A percentile compares a stretch with the other conserved stretches of the same genome.
Conservation (phyloP, 179 eudicot genomes). For the Sideroxylon spinosum region DNA sequence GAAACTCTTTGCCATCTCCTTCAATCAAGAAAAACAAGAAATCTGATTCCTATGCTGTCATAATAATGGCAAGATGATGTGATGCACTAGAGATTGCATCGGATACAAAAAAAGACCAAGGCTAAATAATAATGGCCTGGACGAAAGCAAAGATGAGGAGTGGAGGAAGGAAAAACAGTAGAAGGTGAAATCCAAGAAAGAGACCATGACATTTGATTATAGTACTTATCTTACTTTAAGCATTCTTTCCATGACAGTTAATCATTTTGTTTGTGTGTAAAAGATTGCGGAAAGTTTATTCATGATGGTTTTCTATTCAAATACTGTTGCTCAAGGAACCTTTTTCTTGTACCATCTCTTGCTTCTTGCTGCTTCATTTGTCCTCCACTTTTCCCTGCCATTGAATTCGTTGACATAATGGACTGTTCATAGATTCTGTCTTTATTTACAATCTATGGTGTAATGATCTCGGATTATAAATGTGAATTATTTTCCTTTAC, state of each 20-base stretch:
- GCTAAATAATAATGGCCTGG: neutral
- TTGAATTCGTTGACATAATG: neutral
- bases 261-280: neutral
- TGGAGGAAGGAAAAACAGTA: neutral
- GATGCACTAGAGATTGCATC: neutral
- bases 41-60: neutral
- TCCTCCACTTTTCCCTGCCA: neutral
- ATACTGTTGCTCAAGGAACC: neutral
- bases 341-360: constrained; percentile 10
- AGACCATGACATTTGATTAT: neutral
- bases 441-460: neutral
- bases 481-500: neutral
- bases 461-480: neutral
- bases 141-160: neutral
- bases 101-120: neutral
- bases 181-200: neutral
- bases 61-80: neutral
- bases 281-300: neutral
- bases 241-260: neutral
- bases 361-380: neutral
- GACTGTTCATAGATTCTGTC: neutral
- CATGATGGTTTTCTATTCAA: neutral
- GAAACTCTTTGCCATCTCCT: too few species aligned
- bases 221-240: neutral
- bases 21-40: too few species aligned